Evolutionary conservation across 2,329 filamentous ascomycete genomes (phyloP).

Genomic region (Hypoxylon sp.): DNA sequence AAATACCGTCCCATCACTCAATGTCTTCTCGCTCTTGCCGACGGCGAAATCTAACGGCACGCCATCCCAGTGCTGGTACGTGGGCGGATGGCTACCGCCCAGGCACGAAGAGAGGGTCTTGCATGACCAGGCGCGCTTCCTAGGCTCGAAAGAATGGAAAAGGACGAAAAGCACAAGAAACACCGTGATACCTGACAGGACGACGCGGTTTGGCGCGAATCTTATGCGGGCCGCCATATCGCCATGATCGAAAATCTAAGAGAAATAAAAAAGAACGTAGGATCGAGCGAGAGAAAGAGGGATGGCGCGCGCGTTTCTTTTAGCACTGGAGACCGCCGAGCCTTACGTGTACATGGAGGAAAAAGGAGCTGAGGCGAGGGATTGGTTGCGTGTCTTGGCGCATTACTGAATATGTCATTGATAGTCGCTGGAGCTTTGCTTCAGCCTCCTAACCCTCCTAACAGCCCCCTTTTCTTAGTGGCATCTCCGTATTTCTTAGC

Average conservation of each 20-base stretch:
- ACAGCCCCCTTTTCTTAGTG: conserved; percentile 20
- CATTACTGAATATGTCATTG: conserved; percentile 32
- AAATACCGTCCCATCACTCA: conserved; percentile 46
- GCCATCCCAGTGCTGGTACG: conserved; percentile 46
- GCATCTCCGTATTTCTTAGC: conserved; percentile 6
- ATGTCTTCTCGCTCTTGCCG: conserved; percentile 41
- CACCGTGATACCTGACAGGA: conserved; percentile 31
- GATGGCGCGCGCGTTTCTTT: conserved; percentile 23
- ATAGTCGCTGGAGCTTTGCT: conserved; percentile 25
- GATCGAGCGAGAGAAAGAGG: conserved; percentile 9
- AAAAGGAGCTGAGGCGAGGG: conserved; percentile 27
- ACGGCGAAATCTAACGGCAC: conserved; percentile 39
- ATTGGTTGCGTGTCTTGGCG: conserved; percentile 22
- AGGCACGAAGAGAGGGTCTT: conserved; percentile 48
- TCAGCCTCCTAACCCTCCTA: conserved; percentile 31
- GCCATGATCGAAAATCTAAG: conserved; percentile 28
- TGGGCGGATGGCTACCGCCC: conserved; percentile 40
- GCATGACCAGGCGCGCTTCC: conserved; percentile 49
- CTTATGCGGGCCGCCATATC: conserved; percentile 34
- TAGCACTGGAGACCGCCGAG: conserved; percentile 17
- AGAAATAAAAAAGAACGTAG: not conserved
- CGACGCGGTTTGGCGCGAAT: conserved; percentile 35
- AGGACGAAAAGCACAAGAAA: conserved; percentile 44
- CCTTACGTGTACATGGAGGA: not conserved
- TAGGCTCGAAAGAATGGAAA: conserved; percentile 48